Percentiles rank a stretch among this genome's conserved stretches.
phyloP scores from a whole-genome alignment of 192 early-diverging fungal genomes.

The Coemansia sp. region DNA sequence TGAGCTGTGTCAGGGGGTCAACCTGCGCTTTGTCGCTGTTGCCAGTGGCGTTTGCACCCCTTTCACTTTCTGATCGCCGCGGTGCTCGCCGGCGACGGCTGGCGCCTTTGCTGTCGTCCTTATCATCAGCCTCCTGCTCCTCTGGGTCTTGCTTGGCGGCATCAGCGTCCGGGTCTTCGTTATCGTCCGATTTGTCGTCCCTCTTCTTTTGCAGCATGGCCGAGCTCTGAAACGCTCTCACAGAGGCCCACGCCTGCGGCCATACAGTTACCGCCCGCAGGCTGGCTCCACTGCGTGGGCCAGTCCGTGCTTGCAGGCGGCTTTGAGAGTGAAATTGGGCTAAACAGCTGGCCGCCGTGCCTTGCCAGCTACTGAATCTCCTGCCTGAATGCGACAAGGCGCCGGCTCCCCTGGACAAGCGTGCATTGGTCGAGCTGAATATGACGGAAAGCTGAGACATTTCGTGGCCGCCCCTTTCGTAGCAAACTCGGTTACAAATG shows the following conservation, averaged over 20 bases:
- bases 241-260: background rate
- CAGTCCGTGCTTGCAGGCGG: background rate
- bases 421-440: background rate
- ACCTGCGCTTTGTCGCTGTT: background rate
- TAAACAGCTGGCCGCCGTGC: too few relatives aligned
- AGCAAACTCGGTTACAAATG: background rate
- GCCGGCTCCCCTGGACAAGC: background rate
- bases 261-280: too few relatives aligned
- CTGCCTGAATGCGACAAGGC: background rate
- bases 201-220: conserved; percentile 13
- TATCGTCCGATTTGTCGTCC: conserved; percentile 17
- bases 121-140: conserved; percentile 3
- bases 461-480: background rate
- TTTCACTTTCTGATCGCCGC: conserved; percentile 31
- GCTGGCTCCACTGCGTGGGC: background rate
- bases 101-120: conserved; percentile 5
- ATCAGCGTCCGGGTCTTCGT: conserved; percentile 7
- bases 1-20: conserved; percentile 42
- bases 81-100: conserved; percentile 26
- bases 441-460: conserved; percentile 1
- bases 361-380: background rate
- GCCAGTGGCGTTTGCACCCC: conserved; percentile 4
- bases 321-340: too few relatives aligned
- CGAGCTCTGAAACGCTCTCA: conserved; percentile 29
- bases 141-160: background rate